Percentiles rank a stretch among this genome's conserved stretches.
phyloP scores from a whole-genome alignment of 768 basidiomycete species.

The Mycena crocata region DNA sequence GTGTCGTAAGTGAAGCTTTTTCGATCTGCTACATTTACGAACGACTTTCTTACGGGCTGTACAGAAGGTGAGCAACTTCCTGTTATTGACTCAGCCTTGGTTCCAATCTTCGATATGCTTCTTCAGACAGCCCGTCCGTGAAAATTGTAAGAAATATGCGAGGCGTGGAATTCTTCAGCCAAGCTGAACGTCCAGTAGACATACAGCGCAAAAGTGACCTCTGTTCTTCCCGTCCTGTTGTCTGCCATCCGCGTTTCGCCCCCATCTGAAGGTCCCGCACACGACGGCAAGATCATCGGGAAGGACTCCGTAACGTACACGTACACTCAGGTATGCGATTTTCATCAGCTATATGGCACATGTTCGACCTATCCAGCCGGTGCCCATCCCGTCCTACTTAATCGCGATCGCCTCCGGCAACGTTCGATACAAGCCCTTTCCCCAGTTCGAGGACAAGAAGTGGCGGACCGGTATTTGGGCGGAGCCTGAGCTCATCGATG shows the following conservation, averaged over 20 bases:
- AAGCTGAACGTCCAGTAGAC: slow-evolving; percentile 56
- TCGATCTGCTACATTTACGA: no score
- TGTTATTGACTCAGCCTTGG: no score
- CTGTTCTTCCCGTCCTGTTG: slow-evolving; percentile 87
- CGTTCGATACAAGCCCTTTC: slow-evolving; percentile 77
- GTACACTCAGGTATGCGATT: slow-evolving; percentile 75
- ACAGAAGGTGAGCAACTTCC: no score
- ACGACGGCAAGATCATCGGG: slow-evolving; percentile 80
- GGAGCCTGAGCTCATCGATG: slow-evolving; percentile 85
- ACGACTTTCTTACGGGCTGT: no score
- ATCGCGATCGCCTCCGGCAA: slow-evolving; percentile 92
- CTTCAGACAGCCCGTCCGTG: slow-evolving; percentile 83
- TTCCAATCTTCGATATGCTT: no score
- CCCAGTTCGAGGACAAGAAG: slow-evolving; percentile 65
- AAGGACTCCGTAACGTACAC: slow-evolving; percentile 79
- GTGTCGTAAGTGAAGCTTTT: no score
- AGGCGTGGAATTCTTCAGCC: not conserved
- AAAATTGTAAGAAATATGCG: slow-evolving; percentile 71
- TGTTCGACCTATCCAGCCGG: slow-evolving; percentile 58
- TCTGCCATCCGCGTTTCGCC: slow-evolving; percentile 88
- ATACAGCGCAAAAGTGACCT: slow-evolving; percentile 84
- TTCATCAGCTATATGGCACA: not conserved
- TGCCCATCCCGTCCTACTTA: slow-evolving; percentile 92
- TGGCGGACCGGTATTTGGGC: slow-evolving; percentile 94
- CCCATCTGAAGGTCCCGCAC: slow-evolving; percentile 72